Base-by-base conservation (phyloP, 1,284 basidiomycete genomes). In the Cutaneotrichosporon sp. region DNA sequence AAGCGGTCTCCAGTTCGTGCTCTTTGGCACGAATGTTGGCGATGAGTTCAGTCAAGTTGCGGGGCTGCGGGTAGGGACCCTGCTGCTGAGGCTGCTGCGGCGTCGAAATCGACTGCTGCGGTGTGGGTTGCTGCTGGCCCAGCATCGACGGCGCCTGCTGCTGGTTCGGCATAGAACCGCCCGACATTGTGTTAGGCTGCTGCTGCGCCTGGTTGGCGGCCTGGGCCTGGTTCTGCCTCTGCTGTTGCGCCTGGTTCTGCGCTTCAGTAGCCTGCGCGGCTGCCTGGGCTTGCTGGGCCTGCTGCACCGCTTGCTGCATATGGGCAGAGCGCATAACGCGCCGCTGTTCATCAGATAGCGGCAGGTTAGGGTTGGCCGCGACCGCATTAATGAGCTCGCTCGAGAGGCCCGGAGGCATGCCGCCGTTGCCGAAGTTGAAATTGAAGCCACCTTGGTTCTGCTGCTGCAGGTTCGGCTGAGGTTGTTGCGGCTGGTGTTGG, bases 281-380 rank as follows among this genome's bases (percentile, higher is more conserved):
- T 50, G 34, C 22, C 34, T 56, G 55, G 11, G 53, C 46, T 49
- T 62, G 60, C 58, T 63, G 60, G 0, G 59, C 62, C 40, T 61
- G 60, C 50, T 62, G 60, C 52, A 63, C 30, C 51, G 62, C 59
- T 53, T 56, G 56, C 60, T 68, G 64, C 49, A 65, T 58, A 1
- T 58, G 64, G 26, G 55, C 61, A 26, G 55, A 55, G 30, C 58
- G 58, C 56, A 63, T 59, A 52, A 65, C 52, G 10, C 46, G 31
- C 42, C 59, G 59, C 51, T 69, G 67, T 50, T 65, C 65, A 13
- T 69, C 67, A 11, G 67, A 61, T n/a, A 68, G 26, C 10, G 59
- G 53, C 13, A 62, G 34, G 50, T 62, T 61, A 32, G 58, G 67
- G 50, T 66, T 69, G 4, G 61, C 36, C 18, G 62, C 55, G 7